phyloP scores from a whole-genome alignment of 768 basidiomycete genomes.

The Tulasnella sp. region DNA sequence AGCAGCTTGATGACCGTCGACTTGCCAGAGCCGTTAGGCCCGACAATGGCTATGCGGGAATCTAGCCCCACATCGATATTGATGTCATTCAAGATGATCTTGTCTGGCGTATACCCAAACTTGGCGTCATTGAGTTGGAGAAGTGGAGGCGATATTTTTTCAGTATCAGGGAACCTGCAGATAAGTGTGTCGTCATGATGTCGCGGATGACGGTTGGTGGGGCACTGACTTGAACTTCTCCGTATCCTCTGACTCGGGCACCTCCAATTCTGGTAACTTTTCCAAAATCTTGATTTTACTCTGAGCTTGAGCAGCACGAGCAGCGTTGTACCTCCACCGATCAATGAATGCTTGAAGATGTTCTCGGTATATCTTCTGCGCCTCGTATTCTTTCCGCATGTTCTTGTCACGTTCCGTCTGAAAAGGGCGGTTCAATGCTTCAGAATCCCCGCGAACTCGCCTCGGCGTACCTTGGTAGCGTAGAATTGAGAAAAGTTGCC shows the following conservation, averaged over 20 bases:
- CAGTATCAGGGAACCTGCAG: conserved; percentile 78
- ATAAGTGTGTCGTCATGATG: not conserved
- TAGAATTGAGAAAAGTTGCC: conserved; percentile 99
- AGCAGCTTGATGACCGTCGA: conserved; percentile 91
- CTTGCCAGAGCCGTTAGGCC: conserved; percentile 92
- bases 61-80: conserved; percentile 93
- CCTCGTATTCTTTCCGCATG: conserved; percentile 86
- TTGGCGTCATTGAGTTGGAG: conserved; percentile 83
- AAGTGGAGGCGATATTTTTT: conserved; percentile 93
- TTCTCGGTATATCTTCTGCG: conserved; percentile 89
- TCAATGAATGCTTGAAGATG: conserved; percentile 98
- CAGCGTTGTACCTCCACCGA: conserved; percentile 95
- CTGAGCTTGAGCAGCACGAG: conserved; percentile 84
- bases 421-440: not conserved
- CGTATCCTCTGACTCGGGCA: conserved; percentile 83
- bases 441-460: not conserved
- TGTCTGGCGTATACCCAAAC: conserved; percentile 76
- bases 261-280: conserved; percentile 87
- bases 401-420: conserved; percentile 91
- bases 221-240: conserved; percentile 71
- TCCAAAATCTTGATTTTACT: conserved; percentile 59
- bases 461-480: conserved; percentile 32
- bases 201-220: not conserved
- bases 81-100: conserved; percentile 59
- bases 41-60: conserved; percentile 87